These are phyloP conservation scores for Vitis hybrid DNA, from an alignment of 177 flowering plant genomes.

Conservation along the genomic window DNA sequence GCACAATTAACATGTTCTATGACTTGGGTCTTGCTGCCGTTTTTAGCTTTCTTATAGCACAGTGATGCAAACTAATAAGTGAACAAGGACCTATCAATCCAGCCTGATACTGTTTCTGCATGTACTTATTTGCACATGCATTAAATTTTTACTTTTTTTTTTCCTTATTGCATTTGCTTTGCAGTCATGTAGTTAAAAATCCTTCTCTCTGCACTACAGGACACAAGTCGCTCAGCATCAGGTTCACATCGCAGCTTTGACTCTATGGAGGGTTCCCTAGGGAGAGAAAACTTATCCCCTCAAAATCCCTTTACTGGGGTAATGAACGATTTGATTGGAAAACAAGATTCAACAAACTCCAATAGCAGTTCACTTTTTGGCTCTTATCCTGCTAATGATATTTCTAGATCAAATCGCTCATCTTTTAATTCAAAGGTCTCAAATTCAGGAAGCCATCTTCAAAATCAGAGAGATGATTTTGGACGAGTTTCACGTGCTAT, in stretches of 20 bases:
- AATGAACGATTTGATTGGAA: conserved; percentile 10
- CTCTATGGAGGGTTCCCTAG: conserved; percentile 13
- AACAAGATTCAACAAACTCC: conserved; percentile 22
- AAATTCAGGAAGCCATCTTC: conserved; percentile 10
- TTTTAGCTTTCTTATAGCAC: too few relatives aligned
- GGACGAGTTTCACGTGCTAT: not conserved
- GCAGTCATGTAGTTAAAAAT: not conserved
- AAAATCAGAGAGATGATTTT: conserved; percentile 8
- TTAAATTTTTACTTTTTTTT: not conserved
- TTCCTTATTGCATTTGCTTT: not conserved
- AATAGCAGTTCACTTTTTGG: conserved; percentile 7
- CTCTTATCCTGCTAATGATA: conserved; percentile 5
- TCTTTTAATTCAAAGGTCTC: conserved; percentile 15
- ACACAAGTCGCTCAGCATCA: conserved; percentile 13
- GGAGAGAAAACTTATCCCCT: conserved; percentile 15
- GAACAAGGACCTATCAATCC: too few relatives aligned
- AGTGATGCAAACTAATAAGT: too few relatives aligned
- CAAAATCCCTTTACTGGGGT: conserved; percentile 10
- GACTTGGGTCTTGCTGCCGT: too few relatives aligned
- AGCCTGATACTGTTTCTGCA: not conserved
- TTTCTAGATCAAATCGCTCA: conserved; percentile 8
- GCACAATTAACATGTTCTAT: too few relatives aligned
- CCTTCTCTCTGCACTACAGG: conserved; percentile 11
- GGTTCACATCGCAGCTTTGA: conserved; percentile 22
- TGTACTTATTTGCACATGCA: not conserved